Percentiles rank a stretch among this genome's conserved stretches.
Evolutionary conservation across 148 eudicot species (phyloP).

Genomic region (Arbutus unedo): DNA sequence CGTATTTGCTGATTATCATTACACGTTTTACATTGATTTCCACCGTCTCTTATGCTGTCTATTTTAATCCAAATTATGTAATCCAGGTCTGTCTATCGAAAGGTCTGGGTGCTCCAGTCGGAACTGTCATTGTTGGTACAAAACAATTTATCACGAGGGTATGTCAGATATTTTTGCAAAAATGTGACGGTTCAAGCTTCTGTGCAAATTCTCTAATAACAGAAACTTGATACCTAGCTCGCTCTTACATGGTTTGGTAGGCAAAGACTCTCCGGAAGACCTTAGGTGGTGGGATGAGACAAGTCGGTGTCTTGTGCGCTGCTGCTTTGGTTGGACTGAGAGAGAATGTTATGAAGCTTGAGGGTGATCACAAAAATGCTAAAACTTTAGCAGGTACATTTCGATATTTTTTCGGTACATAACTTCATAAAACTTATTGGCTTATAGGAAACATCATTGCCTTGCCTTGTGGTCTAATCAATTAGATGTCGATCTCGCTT

Average conservation of each 20-base stretch:
- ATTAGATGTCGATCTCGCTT: neutral
- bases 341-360: constrained; percentile 73
- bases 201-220: neutral
- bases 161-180: constrained; percentile 11
- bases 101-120: constrained; percentile 96
- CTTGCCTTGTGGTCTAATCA: neutral
- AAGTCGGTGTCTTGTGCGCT: constrained; percentile 83
- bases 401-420: neutral
- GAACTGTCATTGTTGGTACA: constrained; percentile 89
- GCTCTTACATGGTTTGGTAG: constrained; percentile 27
- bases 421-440: too few relatives aligned
- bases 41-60: neutral
- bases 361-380: constrained; percentile 77
- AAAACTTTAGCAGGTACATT: constrained; percentile 74
- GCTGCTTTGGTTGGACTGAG: constrained; percentile 87
- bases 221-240: neutral
- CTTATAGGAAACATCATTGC: neutral
- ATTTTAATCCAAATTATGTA: neutral
- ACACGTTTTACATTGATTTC: neutral
- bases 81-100: constrained; percentile 86
- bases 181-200: neutral
- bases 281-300: constrained; percentile 99
- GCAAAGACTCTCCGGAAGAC: constrained; percentile 78
- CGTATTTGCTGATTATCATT: neutral
- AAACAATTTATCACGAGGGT: constrained; percentile 69